Evolutionary conservation across 2,329 filamentous ascomycete species (phyloP), one percentile per base, ranked within the genome.

Genomic region (Trichoderma citrinoviride): DNA sequence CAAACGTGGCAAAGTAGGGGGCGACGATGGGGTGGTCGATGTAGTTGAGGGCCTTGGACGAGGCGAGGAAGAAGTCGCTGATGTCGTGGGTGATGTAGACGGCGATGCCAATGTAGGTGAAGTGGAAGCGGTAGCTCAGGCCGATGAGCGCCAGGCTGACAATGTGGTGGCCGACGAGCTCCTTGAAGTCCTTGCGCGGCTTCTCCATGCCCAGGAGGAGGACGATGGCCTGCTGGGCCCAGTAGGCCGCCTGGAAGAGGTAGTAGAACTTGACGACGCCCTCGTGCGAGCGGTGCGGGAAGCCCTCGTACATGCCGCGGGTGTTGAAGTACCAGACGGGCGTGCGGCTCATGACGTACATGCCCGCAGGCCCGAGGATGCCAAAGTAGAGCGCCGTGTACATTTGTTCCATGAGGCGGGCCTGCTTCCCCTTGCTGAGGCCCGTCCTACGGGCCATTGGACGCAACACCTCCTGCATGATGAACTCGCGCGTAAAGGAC

Each of bases 321-420:
- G 91, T 95, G 80, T 96, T 93, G 84, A 96, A 97, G 78, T 96
- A 97, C 94, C 93, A 97, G 47, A 97, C 87, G 7, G 93, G 89
- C n/a, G 92, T 94, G 68, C 86, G 84, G 73, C 85, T 90, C 93
- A 98, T 97, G 75, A 97, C 91, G 75, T 90, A 97, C 72, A 97
- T 77, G 61, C 93, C 93, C 63, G 88, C 89, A 1, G 93, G 93
- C 1, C 92, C 92, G 65, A 96, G 88, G 65, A 95, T 76, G 50
- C 78, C 87, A 77, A 97, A 97, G 83, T 98, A 97, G 61, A 97
- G 81, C 27, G 93, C 93, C 1, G 93, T 97, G 79, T 98, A 98
- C 73, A 90, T 87, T 79, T 98, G 93, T 78, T 98, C 93, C 91
- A 97, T 95, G 83, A 97, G 97, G 40, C 93, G 89, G 17, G 89